Conservation (phyloP, 1,284 basidiomycete genomes). For the Ceratobasidium theobromae region DNA sequence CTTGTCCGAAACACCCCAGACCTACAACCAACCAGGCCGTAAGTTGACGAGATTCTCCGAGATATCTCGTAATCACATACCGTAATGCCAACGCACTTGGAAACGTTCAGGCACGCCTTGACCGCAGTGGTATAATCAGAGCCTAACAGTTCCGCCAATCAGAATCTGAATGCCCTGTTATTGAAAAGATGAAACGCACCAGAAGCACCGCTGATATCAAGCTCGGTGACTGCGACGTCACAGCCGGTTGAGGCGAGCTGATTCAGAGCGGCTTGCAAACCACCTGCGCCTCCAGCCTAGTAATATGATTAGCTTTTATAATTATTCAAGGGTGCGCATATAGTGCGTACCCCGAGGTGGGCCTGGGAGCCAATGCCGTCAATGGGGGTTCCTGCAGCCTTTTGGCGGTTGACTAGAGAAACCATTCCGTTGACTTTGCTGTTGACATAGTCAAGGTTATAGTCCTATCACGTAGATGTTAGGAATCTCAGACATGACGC, state of each 20-base stretch:
- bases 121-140: conserved; percentile 52
- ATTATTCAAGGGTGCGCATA: neutral
- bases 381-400: conserved; percentile 51
- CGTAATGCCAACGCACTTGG: conserved; percentile 53
- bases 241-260: conserved; percentile 33
- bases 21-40: conserved; percentile 33
- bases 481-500: neutral
- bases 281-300: conserved; percentile 35
- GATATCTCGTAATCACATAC: neutral
- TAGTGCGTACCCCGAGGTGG: conserved; percentile 7
- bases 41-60: conserved; percentile 19
- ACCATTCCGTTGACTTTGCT: conserved; percentile 19
- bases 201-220: conserved; percentile 35
- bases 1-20: conserved; percentile 25
- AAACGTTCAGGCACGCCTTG: conserved; percentile 50
- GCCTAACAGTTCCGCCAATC: too few species aligned
- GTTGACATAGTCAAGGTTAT: conserved; percentile 27
- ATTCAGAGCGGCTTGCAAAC: conserved; percentile 30
- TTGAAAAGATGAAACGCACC: neutral
- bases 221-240: conserved; percentile 39
- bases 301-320: neutral
- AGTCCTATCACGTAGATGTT: conserved; percentile 7
- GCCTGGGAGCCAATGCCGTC: conserved; percentile 59
- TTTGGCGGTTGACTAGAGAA: conserved; percentile 12
- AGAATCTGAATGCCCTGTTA: neutral